Percentiles rank a stretch among this genome's conserved stretches.
Evolutionary conservation across 768 basidiomycete species (phyloP).

Genomic region (Crepidotus variabilis): DNA sequence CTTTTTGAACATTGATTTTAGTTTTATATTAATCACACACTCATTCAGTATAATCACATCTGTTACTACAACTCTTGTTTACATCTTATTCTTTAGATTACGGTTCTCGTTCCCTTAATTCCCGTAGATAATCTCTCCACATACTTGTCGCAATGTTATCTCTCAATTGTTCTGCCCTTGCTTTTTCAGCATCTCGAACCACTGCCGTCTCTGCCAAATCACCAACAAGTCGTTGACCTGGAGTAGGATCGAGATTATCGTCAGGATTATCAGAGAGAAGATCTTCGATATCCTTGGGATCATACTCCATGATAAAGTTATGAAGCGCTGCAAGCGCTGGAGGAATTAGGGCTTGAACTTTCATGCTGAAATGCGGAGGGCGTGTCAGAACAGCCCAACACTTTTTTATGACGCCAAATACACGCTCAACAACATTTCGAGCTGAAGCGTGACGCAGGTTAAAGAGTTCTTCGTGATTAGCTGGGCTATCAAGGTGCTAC

Average conservation of each 20-base stretch:
- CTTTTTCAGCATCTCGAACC: slow-evolving; percentile 12
- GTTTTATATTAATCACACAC: not conserved
- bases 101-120: not conserved
- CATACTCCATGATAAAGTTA: slow-evolving; percentile 11
- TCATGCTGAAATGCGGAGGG: not conserved
- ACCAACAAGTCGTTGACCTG: slow-evolving; percentile 2
- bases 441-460: slow-evolving; percentile 30
- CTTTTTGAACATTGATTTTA: not conserved
- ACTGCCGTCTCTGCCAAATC: slow-evolving; percentile 4
- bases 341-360: slow-evolving; percentile 7
- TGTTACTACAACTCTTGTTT: not conserved
- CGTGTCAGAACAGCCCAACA: not conserved
- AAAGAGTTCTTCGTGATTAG: slow-evolving; percentile 25
- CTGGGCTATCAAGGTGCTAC: slow-evolving; percentile 21
- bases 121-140: slow-evolving; percentile 19
- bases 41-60: not conserved
- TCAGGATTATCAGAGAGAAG: not conserved
- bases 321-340: slow-evolving; percentile 7
- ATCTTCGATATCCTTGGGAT: slow-evolving; percentile 6
- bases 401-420: slow-evolving; percentile 27
- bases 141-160: slow-evolving; percentile 22
- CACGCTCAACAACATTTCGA: slow-evolving; percentile 29
- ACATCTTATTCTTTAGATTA: not conserved
- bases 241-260: slow-evolving; percentile 7
- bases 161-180: slow-evolving; percentile 10